Percentiles rank a stretch among this genome's conserved stretches.
These are phyloP conservation scores for Penicillium sp. DNA, from an alignment of 2,329 filamentous ascomycete species.

Conservation along the genomic window DNA sequence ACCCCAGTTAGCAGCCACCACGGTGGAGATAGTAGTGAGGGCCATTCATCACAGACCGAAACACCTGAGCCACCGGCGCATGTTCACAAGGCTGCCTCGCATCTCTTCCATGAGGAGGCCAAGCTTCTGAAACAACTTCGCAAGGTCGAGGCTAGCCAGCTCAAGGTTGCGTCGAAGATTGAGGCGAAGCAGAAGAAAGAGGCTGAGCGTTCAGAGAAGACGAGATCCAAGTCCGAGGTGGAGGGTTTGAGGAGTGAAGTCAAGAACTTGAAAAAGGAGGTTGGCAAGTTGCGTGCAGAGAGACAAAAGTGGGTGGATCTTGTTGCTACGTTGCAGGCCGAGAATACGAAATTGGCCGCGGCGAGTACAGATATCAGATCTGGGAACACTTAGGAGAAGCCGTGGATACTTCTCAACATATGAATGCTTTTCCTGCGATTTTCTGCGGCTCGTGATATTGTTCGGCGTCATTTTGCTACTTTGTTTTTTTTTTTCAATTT, in stretches of 20 bases:
- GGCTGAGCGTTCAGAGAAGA: conserved; percentile 44
- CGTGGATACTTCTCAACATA: neutral
- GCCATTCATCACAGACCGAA: conserved; percentile 10
- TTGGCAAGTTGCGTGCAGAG: conserved; percentile 49
- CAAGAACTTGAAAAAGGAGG: conserved; percentile 49
- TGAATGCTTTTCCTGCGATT: neutral
- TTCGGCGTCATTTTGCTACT: neutral
- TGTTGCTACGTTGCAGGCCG: conserved; percentile 55
- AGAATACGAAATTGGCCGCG: conserved; percentile 52
- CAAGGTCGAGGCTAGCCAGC: conserved; percentile 43
- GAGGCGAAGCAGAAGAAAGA: conserved; percentile 39
- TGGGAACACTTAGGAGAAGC: neutral
- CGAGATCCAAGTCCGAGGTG: conserved; percentile 41
- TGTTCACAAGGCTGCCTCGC: conserved; percentile 30
- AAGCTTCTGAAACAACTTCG: conserved; percentile 40
- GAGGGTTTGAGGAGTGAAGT: conserved; percentile 50
- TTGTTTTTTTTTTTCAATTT: neutral
- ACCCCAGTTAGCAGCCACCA: conserved; percentile 15
- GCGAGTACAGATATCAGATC: conserved; percentile 26
- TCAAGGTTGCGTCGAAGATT: conserved; percentile 42
- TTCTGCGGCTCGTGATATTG: neutral
- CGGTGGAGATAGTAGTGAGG: conserved; percentile 16
- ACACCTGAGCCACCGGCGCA: conserved; percentile 20
- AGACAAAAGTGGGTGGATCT: conserved; percentile 50
- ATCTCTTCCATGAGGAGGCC: conserved; percentile 32